Percentiles rank a stretch among this genome's conserved stretches.
Evolutionary conservation across 495 filamentous ascomycete species (phyloP).

Genomic region (Penicillium pulvis): DNA sequence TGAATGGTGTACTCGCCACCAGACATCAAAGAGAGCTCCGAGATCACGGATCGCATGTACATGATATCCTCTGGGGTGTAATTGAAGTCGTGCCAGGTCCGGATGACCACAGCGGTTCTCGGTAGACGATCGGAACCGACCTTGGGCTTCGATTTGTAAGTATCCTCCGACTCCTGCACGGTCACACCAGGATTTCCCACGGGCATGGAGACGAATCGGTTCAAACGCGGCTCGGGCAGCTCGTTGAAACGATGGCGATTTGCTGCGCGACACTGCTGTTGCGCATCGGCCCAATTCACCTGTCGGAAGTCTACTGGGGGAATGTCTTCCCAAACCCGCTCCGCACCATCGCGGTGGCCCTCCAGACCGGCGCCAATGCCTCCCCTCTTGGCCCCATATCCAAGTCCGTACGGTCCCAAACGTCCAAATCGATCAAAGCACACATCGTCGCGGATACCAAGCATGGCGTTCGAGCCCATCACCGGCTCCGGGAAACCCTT

Average conservation of each 20-base stretch:
- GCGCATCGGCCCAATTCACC: conserved; percentile 74
- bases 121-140: conserved; percentile 42
- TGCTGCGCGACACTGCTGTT: conserved; percentile 65
- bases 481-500: conserved; percentile 79
- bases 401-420: conserved; percentile 85
- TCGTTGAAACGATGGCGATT: conserved; percentile 74
- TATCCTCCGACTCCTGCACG: conserved; percentile 13
- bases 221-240: conserved; percentile 39
- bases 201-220: conserved; percentile 50
- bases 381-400: conserved; percentile 74
- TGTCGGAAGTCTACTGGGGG: conserved; percentile 71
- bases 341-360: conserved; percentile 74
- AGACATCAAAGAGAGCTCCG: conserved; percentile 62
- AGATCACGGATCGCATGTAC: conserved; percentile 59
- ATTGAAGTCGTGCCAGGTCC: conserved; percentile 64
- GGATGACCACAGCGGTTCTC: conserved; percentile 61
- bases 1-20: conserved; percentile 66
- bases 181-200: conserved; percentile 33
- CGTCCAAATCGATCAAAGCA: conserved; percentile 94
- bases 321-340: conserved; percentile 69
- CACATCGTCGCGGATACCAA: conserved; percentile 81
- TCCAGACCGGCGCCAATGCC: conserved; percentile 80
- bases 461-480: conserved; percentile 77
- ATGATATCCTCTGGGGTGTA: conserved; percentile 55
- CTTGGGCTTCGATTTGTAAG: conserved; percentile 15